Evolutionary conservation across 73 alveolate genomes (phyloP).

Genomic region (Paraurostyla sp.): DNA sequence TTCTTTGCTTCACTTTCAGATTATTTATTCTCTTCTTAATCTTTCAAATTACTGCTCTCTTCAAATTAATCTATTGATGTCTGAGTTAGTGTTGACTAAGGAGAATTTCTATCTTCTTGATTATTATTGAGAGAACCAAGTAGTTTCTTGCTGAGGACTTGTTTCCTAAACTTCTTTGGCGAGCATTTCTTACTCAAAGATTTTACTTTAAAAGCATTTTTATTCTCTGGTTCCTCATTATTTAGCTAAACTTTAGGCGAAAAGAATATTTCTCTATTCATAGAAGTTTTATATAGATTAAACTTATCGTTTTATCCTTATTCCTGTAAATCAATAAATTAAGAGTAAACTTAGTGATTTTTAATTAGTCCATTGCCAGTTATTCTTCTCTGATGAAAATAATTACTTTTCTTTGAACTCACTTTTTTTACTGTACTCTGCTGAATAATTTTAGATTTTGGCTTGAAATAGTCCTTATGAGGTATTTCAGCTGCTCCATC

Average conservation of each 20-base stretch:
- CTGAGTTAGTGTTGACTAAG: too few relatives aligned
- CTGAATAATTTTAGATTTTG: not conserved
- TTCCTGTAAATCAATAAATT: not conserved
- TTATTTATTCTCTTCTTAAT: too few relatives aligned
- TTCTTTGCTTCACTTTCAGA: too few relatives aligned
- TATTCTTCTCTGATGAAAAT: too few relatives aligned
- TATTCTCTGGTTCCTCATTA: not conserved
- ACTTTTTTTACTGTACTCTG: not conserved
- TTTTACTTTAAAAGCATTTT: not conserved
- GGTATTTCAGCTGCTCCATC: not conserved
- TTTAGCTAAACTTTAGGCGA: too few relatives aligned
- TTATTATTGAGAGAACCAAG: too few relatives aligned
- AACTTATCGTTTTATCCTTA: not conserved
- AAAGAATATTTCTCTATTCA: too few relatives aligned
- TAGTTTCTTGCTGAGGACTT: not conserved
- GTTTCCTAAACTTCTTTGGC: not conserved
- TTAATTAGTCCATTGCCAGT: not conserved
- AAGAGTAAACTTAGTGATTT: not conserved
- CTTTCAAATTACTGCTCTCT: too few relatives aligned
- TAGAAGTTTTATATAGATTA: not conserved
- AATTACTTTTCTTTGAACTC: not conserved
- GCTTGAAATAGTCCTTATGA: not conserved
- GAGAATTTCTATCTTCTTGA: too few relatives aligned
- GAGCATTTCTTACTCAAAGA: slow-evolving; percentile 4
- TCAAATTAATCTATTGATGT: too few relatives aligned